These are phyloP conservation scores for Pelargonium fulgidum DNA, from an alignment of 441 rosid species.

Conservation along the genomic window DNA sequence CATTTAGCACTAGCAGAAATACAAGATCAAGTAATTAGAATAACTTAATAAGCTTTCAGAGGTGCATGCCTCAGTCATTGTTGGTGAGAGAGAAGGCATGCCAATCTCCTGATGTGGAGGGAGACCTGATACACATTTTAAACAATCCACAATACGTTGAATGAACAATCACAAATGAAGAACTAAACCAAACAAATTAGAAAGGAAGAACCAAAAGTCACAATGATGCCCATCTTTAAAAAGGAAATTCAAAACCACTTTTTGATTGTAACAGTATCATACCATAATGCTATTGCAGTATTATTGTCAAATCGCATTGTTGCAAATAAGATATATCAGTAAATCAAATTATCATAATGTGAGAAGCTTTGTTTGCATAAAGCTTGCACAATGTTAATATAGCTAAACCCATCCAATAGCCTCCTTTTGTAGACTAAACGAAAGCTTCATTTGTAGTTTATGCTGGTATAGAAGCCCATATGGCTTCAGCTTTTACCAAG, in stretches of 20 bases:
- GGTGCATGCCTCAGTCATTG: slow-evolving; percentile 80
- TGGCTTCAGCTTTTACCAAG: background rate
- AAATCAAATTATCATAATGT: background rate
- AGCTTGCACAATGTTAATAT: background rate
- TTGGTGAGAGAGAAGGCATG: slow-evolving; percentile 98
- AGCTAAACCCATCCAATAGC: background rate
- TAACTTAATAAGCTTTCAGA: slow-evolving; percentile 15
- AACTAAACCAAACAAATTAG: background rate
- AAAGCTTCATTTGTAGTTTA: background rate
- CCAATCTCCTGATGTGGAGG: slow-evolving; percentile 96
- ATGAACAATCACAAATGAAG: background rate
- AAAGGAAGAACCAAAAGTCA: background rate
- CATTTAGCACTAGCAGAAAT: slow-evolving; percentile 21
- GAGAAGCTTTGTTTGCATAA: background rate
- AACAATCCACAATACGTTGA: slow-evolving; percentile 17
- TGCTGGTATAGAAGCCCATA: background rate
- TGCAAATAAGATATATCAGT: background rate
- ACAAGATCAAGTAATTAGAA: slow-evolving; percentile 8
- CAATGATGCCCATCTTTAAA: background rate
- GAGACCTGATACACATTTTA: slow-evolving; percentile 50
- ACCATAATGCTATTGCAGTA: background rate
- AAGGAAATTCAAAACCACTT: background rate
- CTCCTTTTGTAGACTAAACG: background rate
- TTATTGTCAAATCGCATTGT: background rate
- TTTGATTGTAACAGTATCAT: background rate